Evolutionary conservation across 169 alveolate species (phyloP).

Genomic region (Cryptosporidium ryanae): DNA sequence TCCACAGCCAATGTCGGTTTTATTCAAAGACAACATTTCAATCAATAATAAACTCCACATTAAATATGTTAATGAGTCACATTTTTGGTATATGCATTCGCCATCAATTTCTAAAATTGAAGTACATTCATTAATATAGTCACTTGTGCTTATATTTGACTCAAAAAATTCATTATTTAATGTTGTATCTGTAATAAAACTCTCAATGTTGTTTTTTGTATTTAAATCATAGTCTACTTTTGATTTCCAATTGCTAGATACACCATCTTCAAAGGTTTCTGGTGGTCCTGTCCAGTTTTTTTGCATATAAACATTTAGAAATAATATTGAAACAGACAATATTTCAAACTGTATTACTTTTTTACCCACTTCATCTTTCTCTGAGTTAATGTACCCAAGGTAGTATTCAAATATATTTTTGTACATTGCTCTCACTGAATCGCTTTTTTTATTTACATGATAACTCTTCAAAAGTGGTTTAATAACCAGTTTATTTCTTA

Average conservation of each 20-base stretch:
- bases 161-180: neutral
- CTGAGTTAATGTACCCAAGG: constrained; percentile 8
- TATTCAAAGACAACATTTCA: constrained; percentile 20
- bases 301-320: constrained; percentile 57
- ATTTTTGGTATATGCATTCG: constrained; percentile 40
- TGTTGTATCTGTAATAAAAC: neutral
- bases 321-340: constrained; percentile 38
- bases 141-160: neutral
- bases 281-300: constrained; percentile 75
- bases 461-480: constrained; percentile 22
- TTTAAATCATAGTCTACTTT: neutral
- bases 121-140: constrained; percentile 30
- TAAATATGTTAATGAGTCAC: constrained; percentile 35
- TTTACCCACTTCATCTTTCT: neutral
- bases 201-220: neutral
- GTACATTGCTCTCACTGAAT: constrained; percentile 11
- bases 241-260: constrained; percentile 23
- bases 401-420: constrained; percentile 29
- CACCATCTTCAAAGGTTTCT: constrained; percentile 5
- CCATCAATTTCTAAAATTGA: constrained; percentile 42
- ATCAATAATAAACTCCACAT: constrained; percentile 59
- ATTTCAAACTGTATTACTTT: constrained; percentile 55
- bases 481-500: neutral
- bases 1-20: neutral
- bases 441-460: constrained; percentile 12